phyloP scores from a whole-genome alignment of 2,329 filamentous ascomycete genomes.

The Fusarium xylarioides region DNA sequence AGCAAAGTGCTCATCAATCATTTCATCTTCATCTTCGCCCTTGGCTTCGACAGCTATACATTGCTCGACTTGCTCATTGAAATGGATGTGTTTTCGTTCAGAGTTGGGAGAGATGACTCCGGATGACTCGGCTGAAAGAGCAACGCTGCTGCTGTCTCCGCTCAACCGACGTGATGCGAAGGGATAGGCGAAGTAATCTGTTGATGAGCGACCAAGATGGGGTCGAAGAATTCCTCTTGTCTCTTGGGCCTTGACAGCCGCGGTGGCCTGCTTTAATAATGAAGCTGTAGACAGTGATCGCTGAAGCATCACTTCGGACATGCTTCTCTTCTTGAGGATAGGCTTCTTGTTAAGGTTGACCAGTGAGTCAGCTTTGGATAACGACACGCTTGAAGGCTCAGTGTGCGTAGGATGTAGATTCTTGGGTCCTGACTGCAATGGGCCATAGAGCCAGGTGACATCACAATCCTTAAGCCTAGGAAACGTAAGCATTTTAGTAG shows the following conservation, averaged over 20 bases:
- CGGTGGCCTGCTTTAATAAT: constrained; percentile 87
- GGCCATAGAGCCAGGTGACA: constrained; percentile 97
- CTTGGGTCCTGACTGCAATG: constrained; percentile 77
- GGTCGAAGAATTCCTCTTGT: constrained; percentile 62
- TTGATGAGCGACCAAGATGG: constrained; percentile 69
- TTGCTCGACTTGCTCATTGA: constrained; percentile 94
- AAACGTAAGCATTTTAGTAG: constrained; percentile 43
- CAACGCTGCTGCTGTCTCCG: constrained; percentile 68
- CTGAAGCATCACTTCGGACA: constrained; percentile 95
- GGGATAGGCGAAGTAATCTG: constrained; percentile 74
- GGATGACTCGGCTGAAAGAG: constrained; percentile 75
- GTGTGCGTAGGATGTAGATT: constrained; percentile 59
- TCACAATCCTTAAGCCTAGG: constrained; percentile 94
- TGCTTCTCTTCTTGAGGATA: constrained; percentile 95
- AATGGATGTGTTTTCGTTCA: constrained; percentile 88
- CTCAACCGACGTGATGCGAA: constrained; percentile 70
- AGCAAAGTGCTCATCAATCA: constrained; percentile 61
- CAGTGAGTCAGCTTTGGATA: constrained; percentile 70
- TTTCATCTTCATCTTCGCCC: constrained; percentile 77
- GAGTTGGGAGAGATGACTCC: constrained; percentile 70
- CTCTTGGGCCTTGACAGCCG: constrained; percentile 84
- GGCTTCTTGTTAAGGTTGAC: constrained; percentile 78
- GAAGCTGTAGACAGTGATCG: constrained; percentile 88
- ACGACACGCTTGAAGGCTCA: constrained; percentile 52
- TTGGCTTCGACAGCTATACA: constrained; percentile 94